Evolutionary conservation across 139 green algal species (phyloP).

Genomic region (Ulvella scutata): DNA sequence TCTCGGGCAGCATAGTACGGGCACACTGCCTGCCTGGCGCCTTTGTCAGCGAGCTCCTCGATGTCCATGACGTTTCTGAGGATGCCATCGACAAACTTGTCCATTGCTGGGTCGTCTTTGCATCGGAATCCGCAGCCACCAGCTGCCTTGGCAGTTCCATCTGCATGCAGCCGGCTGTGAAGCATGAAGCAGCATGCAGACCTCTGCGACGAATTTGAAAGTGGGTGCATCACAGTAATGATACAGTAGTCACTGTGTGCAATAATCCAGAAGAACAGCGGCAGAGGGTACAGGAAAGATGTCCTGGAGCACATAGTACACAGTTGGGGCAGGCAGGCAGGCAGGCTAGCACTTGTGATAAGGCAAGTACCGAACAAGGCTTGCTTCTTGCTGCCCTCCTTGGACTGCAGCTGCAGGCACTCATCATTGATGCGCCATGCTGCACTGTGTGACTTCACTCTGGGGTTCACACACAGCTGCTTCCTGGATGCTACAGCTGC

Average conservation of each 20-base stretch:
- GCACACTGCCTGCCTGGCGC: conserved; percentile 37
- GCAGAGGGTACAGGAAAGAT: too few species aligned
- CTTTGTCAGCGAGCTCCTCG: conserved; percentile 53
- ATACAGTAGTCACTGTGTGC: too few species aligned
- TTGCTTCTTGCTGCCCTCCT: conserved; percentile 9
- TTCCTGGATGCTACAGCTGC: conserved; percentile 47
- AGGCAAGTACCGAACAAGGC: background rate
- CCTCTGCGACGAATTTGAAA: too few species aligned
- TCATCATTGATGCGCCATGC: conserved; percentile 65
- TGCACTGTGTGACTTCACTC: conserved; percentile 28
- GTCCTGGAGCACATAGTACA: too few species aligned
- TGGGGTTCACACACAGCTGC: conserved; percentile 78
- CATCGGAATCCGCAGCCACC: background rate
- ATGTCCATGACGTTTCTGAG: background rate
- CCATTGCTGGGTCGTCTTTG: background rate
- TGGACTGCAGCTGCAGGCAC: conserved; percentile 71
- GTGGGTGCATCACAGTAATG: too few species aligned
- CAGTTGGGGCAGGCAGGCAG: too few species aligned
- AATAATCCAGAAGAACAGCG: too few species aligned
- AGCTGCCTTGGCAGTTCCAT: background rate
- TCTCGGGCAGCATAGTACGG: conserved; percentile 79
- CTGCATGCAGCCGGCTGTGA: too few species aligned
- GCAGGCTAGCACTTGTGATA: too few species aligned
- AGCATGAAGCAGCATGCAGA: too few species aligned
- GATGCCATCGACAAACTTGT: background rate